Evolutionary conservation across 2,329 filamentous ascomycete species (phyloP), one percentile per base, ranked within the genome.

Genomic region (Fragosphaeria purpurea): DNA sequence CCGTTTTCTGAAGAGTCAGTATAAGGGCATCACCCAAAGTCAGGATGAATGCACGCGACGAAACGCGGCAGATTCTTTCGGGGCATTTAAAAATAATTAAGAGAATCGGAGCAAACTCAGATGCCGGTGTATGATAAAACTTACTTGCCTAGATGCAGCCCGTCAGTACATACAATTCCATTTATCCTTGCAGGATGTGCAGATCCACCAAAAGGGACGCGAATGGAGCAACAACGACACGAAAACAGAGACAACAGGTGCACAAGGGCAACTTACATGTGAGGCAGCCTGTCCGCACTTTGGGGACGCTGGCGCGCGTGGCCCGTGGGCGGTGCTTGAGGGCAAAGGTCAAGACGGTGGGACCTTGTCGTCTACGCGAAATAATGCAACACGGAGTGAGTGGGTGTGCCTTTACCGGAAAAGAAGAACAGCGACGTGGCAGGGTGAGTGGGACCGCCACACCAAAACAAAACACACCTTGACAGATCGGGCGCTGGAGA

Each of bases 271-370:
- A 37, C 55, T 45, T 30, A 65, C 53, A 63, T 55, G 46, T 65
- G 60, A 46, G 62, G 62, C 35, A 59, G 47, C 50, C 56, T 50
- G 31, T 54, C 49, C 47, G 66, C 56, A 57, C 57, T 43, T 57
- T 59, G 11, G 57, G 57, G 13, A 51, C 60, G 9, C 55, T 67
- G 49, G 63, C 60, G 31, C 65, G 58, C 1, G 58, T 63, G 13
- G 59, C 60, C 22, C 61, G 58, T 7, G 63, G 63, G 7, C 62
- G 57, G 41, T 58, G 61, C 32, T 59, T 54, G 7, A 66, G 52
- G 7, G 63, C 57, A 51, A 65, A 65, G 1, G 58, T 65, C 7
- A 61, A 46, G 44, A 62, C 60, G 12, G 55, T 55, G 13, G 59
- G 54, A 10, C 57, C 57, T 9, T 41, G 42, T 7, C 22, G 22